Conservation (phyloP, 176 grass and related monocot species). For the Hyparrhenia diplandra region DNA sequence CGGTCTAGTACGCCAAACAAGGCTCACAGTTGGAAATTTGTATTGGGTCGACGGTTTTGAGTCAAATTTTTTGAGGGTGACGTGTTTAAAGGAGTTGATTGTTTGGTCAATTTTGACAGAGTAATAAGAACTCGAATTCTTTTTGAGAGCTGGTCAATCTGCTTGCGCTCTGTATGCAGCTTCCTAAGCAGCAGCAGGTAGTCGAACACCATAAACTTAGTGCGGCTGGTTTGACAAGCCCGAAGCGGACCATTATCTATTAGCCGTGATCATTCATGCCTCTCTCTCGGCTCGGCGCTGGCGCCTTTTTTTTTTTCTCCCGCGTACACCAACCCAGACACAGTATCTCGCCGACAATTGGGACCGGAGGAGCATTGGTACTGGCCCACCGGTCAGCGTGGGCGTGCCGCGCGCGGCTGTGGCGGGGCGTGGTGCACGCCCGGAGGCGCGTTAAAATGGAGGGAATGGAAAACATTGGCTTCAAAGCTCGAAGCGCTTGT, state of each 20-base stretch:
- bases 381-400: background rate
- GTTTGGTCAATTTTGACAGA: too few relatives aligned
- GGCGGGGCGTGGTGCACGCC: background rate
- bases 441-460: conserved; percentile 35
- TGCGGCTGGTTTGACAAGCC: conserved; percentile 10
- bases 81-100: too few relatives aligned
- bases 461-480: conserved; percentile 36
- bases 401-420: background rate
- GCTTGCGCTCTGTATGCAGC: background rate
- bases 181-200: background rate
- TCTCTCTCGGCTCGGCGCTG: background rate
- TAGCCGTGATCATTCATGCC: conserved; percentile 11
- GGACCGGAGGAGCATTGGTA: background rate
- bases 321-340: background rate
- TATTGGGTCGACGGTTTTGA: too few relatives aligned
- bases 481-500: background rate
- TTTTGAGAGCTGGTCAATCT: background rate
- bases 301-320: background rate
- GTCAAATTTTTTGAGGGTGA: too few relatives aligned
- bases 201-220: conserved; percentile 13
- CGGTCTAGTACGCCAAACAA: too few relatives aligned
- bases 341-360: background rate
- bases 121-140: background rate
- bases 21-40: too few relatives aligned
- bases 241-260: background rate